A percentile compares a stretch with the other conserved stretches of the same genome.
Evolutionary conservation across 768 basidiomycete genomes (phyloP).

Genomic region (Pisolithus microcarpus): DNA sequence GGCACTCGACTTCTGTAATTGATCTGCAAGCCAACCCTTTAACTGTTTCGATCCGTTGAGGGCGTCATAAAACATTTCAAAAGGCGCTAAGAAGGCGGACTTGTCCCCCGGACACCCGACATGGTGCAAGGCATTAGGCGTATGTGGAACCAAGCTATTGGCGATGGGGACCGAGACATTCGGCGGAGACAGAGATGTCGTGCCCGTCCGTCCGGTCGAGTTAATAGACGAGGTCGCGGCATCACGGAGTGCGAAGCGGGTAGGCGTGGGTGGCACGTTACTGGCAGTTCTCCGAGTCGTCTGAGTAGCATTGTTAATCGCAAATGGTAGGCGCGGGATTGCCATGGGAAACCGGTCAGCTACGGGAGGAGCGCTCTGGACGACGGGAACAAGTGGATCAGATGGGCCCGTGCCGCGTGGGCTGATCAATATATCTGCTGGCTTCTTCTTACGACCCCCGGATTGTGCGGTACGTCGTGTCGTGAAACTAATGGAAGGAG

Average conservation of each 20-base stretch:
- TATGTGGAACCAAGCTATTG: constrained; percentile 56
- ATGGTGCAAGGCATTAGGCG: constrained; percentile 58
- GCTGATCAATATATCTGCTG: constrained; percentile 73
- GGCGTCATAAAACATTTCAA: constrained; percentile 79
- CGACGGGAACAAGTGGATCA: constrained; percentile 55
- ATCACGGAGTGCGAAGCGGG: constrained; percentile 45
- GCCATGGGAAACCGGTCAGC: constrained; percentile 51
- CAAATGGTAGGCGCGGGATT: constrained; percentile 56
- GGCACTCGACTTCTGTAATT: constrained; percentile 56
- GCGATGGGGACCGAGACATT: constrained; percentile 64
- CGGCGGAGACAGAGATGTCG: constrained; percentile 43
- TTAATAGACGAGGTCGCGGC: constrained; percentile 14
- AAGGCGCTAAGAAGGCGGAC: constrained; percentile 73
- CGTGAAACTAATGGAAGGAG: constrained; percentile 73
- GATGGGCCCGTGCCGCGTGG: constrained; percentile 48
- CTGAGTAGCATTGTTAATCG: constrained; percentile 36
- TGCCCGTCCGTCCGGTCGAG: constrained; percentile 24
- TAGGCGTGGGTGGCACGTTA: constrained; percentile 68
- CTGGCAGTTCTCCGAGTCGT: constrained; percentile 44
- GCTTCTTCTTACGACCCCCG: constrained; percentile 57
- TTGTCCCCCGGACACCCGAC: constrained; percentile 59
- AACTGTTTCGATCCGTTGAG: constrained; percentile 74
- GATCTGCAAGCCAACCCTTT: constrained; percentile 68
- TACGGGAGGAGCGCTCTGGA: constrained; percentile 73
- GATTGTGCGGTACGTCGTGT: constrained; percentile 62